Conservation (phyloP, 2,329 filamentous ascomycete species). For the Fusarium odoratissimum region DNA sequence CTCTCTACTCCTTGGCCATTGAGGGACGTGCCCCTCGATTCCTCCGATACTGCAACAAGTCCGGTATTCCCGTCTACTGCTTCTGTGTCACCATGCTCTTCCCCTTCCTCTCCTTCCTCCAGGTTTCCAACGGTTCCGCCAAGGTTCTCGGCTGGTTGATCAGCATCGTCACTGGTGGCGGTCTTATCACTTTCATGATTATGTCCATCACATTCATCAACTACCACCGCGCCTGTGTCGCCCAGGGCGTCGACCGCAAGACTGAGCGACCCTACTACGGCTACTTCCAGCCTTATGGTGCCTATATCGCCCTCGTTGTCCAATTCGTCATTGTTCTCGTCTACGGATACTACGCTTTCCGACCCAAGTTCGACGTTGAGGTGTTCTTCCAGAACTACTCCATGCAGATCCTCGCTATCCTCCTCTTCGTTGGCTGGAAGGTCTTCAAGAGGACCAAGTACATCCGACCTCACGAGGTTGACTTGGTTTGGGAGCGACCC, state of each 20-base stretch:
- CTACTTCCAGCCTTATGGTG: conserved; percentile 50
- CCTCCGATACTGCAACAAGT: conserved; percentile 67
- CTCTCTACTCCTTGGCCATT: conserved; percentile 61
- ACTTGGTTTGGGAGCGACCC: conserved; percentile 69
- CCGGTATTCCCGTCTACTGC: conserved; percentile 70
- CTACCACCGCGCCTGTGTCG: conserved; percentile 63
- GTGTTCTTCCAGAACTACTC: conserved; percentile 65
- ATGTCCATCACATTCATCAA: conserved; percentile 59
- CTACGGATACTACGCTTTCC: conserved; percentile 67
- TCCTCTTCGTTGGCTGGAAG: conserved; percentile 71
- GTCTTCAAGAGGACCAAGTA: conserved; percentile 67
- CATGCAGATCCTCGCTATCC: conserved; percentile 64
- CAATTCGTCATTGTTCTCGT: conserved; percentile 57
- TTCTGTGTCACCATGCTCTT: conserved; percentile 64
- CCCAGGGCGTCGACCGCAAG: conserved; percentile 62
- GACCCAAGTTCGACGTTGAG: conserved; percentile 57
- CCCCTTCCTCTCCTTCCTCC: conserved; percentile 63
- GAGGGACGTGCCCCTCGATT: conserved; percentile 61
- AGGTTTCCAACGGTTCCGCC: conserved; percentile 59
- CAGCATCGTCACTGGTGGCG: conserved; percentile 65
- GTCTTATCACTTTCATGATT: conserved; percentile 70
- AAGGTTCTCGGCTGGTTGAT: conserved; percentile 64
- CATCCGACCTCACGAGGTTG: conserved; percentile 63
- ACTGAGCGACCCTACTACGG: conserved; percentile 68
- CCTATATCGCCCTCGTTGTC: conserved; percentile 56